Conservation (phyloP, 2,329 filamentous ascomycete genomes). For the Aspergillus transmontanensis region DNA sequence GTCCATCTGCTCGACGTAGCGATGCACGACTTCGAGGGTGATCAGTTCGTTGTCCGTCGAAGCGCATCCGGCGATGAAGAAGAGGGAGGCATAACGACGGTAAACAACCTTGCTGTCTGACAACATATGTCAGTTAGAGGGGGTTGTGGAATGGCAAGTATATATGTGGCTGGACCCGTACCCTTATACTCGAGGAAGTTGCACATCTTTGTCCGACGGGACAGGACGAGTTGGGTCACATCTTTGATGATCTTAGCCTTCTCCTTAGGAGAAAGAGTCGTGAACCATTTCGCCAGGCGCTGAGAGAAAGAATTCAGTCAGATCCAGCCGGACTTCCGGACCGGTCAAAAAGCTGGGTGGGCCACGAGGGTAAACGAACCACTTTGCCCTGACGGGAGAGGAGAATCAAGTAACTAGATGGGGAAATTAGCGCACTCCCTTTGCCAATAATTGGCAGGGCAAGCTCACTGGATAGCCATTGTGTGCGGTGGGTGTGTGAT, state of each 20-base stretch:
- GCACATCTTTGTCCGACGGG: constrained; percentile 96
- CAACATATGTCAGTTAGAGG: constrained; percentile 11
- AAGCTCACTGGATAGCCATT: constrained; percentile 41
- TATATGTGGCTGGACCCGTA: constrained; percentile 39
- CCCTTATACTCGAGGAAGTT: constrained; percentile 99
- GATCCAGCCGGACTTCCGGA: constrained; percentile 23
- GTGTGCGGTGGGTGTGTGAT: constrained; percentile 11
- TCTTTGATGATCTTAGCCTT: constrained; percentile 99
- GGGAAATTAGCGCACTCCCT: constrained; percentile 22
- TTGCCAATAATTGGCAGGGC: neutral
- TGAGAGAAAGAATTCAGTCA: constrained; percentile 49
- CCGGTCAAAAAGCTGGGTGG: constrained; percentile 38
- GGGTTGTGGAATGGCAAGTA: neutral
- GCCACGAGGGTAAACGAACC: constrained; percentile 61
- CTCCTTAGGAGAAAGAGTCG: constrained; percentile 93
- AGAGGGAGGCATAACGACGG: constrained; percentile 95
- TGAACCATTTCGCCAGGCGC: constrained; percentile 99
- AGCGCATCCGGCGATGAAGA: constrained; percentile 97
- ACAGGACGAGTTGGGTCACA: constrained; percentile 95
- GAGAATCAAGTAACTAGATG: constrained; percentile 85
- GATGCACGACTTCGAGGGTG: constrained; percentile 96
- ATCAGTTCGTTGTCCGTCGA: constrained; percentile 99
- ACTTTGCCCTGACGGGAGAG: constrained; percentile 99
- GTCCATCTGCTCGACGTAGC: constrained; percentile 99
- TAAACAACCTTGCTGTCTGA: constrained; percentile 98